Evolutionary conservation across 2,329 filamentous ascomycete genomes (phyloP), one percentile per base, ranked within the genome.

Genomic region (Zymoseptoria pseudotritici): DNA sequence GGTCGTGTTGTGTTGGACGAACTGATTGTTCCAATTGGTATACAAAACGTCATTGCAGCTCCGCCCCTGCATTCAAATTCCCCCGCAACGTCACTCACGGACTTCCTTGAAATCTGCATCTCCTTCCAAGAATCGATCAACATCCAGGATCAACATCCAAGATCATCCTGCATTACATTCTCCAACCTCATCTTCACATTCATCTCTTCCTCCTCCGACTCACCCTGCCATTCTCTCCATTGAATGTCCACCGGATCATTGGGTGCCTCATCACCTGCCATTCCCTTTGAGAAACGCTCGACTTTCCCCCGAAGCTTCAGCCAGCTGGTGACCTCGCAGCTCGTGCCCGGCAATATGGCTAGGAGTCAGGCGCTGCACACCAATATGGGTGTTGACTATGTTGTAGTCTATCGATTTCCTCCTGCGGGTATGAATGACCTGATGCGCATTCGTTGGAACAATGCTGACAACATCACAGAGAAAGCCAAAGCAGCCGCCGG

Each of bases 321-420:
- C 58, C 67, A 71, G 60, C 66, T 71, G 21, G 66, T 71, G 46
- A 70, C 67, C 21, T 65, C 60, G 50, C 68, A 71, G 61, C 59
- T 71, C 31, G 63, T 71, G 20, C 69, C 67, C 5, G 66, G 67
- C 61, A 66, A 67, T 54, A 71, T 72, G 70, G 68, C 68, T 60
- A 72, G 70, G 62, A 73, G 68, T 62, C 66, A 64, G 29, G 70
- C 69, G 2, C 57, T 70, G 55, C 50, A 79, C 64, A 78, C 78
- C 55, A 87, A 87, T 69, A 80, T 86, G 69, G 82, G 89, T 57
- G 90, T 96, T 61, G 92, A 97, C 79, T 97, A 91, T 80, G 91
- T 96, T 59, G 83, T 97, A 63, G 84, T 86, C 70, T 96, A 90
- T 76, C 81, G 86, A 60, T 87, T 93, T 70, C 82, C 86, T 24